A percentile compares a stretch with the other conserved stretches of the same genome.
These are phyloP conservation scores for Colletotrichum orchidophilum DNA, from an alignment of 2,329 filamentous ascomycete species.

Conservation along the genomic window DNA sequence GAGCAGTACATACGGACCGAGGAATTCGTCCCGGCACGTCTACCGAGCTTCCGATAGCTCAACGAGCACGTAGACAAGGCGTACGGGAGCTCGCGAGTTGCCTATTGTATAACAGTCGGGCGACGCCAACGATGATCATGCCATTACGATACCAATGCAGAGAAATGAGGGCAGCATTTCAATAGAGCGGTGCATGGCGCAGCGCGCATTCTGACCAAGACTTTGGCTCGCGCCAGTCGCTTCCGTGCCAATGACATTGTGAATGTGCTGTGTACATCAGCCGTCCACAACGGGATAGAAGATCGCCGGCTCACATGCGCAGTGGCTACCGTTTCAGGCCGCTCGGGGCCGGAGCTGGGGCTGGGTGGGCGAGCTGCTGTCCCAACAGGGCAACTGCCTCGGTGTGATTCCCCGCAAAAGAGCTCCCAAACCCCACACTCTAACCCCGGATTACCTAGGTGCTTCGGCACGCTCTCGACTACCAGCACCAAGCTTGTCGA, in stretches of 20 bases:
- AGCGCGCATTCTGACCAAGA: neutral
- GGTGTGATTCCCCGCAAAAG: constrained; percentile 44
- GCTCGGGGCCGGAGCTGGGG: neutral
- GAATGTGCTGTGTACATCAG: neutral
- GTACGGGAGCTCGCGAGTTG: neutral
- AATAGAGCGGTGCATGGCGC: constrained; percentile 18
- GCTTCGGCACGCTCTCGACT: constrained; percentile 37
- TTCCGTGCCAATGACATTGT: neutral
- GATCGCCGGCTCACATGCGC: constrained; percentile 15
- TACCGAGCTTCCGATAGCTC: constrained; percentile 62
- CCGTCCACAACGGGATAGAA: neutral
- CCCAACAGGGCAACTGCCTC: constrained; percentile 46
- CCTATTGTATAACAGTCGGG: constrained; percentile 29
- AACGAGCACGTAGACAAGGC: constrained; percentile 5
- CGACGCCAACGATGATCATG: constrained; percentile 20
- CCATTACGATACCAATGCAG: constrained; percentile 33
- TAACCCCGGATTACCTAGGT: constrained; percentile 34
- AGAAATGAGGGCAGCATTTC: constrained; percentile 18
- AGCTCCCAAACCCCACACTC: constrained; percentile 29
- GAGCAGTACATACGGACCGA: constrained; percentile 30
- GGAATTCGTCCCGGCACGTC: constrained; percentile 65
- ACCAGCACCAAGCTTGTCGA: neutral
- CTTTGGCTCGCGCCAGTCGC: too few species aligned
- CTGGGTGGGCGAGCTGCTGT: constrained; percentile 38
- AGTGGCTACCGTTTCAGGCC: constrained; percentile 21